Evolutionary conservation across 2,329 filamentous ascomycete genomes (phyloP), one percentile per base, ranked within the genome.

Genomic region (Didymella exigua): DNA sequence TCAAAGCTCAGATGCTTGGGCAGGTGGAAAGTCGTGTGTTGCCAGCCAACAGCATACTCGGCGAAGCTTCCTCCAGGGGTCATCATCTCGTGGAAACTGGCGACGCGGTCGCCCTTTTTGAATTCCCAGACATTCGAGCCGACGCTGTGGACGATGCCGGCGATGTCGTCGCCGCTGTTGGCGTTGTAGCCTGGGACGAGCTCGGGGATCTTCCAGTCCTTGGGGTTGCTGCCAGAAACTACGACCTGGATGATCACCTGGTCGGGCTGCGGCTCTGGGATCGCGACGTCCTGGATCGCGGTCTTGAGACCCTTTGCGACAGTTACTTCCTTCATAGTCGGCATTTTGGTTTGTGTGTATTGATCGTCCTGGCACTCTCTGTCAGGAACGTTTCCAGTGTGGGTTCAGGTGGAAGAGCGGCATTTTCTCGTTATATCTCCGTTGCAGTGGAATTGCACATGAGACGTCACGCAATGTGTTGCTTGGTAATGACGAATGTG

Each of bases 11-110:
- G 76, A 16, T 76, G 69, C 27, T 74, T 57, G 0, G 84, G 81
- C 16, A 86, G 73, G 60, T 81, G 81, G 64, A 86, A 86, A 0
- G 84, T 86, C 0, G 84, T 84, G 61, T 82, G 77, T 29, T 79
- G 77, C 71, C 77, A 81, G 0, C 81, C 80, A 10, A 87, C 71
- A 2, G 84, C 82, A 60, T 87, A 88, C 64, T 88, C 85, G 3
- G 85, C 86, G 56, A 81, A 89, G 7, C 77, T 79, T 2, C 86
- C 86, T 30, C 78, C 67, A 0, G 79, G 75, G 0, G 74, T 72
- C 37, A 71, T 61, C 78, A 87, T 86, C 58, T 84, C 74, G 58
- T 81, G 79, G 73, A 85, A 84, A 3, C 80, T 82, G 8, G 81
- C 80, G 1, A 86, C 83, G 14, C 82, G 79, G 68, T 86, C 83